Evolutionary conservation across 2,329 filamentous ascomycete genomes (phyloP).

Genomic region (Chrysoporthe deuterocubensis): DNA sequence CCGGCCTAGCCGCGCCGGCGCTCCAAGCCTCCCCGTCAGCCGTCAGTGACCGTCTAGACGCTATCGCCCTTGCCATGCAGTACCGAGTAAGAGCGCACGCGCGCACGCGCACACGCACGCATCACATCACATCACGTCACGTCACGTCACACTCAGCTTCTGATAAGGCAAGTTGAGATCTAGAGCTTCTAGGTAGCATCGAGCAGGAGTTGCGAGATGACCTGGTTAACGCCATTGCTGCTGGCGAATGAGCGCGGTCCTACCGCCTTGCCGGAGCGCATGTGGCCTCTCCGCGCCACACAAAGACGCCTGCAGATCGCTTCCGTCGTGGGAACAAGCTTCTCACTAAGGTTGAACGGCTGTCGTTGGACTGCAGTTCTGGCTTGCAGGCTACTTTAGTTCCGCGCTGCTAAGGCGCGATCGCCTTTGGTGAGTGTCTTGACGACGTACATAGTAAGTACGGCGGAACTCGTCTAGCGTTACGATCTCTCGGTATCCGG

Average conservation of each 20-base stretch:
- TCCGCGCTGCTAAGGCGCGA: not conserved
- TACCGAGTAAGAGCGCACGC: no score
- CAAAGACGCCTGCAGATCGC: constrained; percentile 8
- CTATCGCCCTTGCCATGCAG: not conserved
- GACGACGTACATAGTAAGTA: not conserved
- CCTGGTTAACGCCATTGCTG: not conserved
- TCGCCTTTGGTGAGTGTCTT: not conserved
- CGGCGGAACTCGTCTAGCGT: not conserved
- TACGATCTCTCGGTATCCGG: not conserved
- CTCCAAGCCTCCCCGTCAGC: no score
- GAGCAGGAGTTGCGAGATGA: not conserved
- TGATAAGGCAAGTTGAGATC: not conserved
- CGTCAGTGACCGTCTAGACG: not conserved
- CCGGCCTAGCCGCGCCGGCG: not conserved
- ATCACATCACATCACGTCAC: not conserved
- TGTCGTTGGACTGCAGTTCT: not conserved
- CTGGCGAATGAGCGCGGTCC: not conserved
- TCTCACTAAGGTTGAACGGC: constrained; percentile 6
- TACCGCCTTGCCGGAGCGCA: not conserved
- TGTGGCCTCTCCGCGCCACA: not conserved
- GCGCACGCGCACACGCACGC: not conserved
- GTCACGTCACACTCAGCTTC: not conserved
- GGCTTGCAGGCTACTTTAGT: not conserved
- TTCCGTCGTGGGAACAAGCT: constrained; percentile 3
- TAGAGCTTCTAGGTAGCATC: not conserved